phyloP scores from a whole-genome alignment of 352 stramenopile genomes.

The Thalassiosira hispida region DNA sequence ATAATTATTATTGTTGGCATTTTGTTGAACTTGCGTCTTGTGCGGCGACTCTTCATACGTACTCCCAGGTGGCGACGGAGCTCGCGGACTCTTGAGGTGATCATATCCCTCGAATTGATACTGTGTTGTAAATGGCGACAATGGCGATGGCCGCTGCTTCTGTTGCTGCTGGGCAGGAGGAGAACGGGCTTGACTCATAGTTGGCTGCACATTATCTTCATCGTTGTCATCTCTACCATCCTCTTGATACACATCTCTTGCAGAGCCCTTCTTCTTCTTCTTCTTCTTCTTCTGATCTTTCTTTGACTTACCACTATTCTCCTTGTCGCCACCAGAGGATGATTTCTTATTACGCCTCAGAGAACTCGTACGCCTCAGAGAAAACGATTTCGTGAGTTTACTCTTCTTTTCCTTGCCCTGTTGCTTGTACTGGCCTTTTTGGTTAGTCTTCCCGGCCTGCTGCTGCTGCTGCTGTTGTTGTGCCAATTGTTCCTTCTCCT shows the following conservation, averaged over 20 bases:
- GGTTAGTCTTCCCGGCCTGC: neutral
- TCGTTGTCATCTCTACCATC: too few relatives aligned
- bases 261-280: too few relatives aligned
- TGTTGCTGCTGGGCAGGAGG: neutral
- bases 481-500: neutral
- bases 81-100: neutral
- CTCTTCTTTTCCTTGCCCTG: neutral
- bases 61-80: neutral
- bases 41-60: neutral
- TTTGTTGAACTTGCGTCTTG: neutral
- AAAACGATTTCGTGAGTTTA: neutral
- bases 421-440: too few relatives aligned
- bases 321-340: too few relatives aligned
- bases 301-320: too few relatives aligned
- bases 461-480: neutral
- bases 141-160: neutral
- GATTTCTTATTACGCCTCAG: too few relatives aligned
- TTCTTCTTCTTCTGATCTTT: too few relatives aligned
- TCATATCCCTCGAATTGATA: constrained; percentile 16
- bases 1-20: neutral
- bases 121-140: neutral
- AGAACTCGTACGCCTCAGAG: too few relatives aligned
- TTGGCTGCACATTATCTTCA: too few relatives aligned
- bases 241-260: too few relatives aligned
- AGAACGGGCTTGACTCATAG: too few relatives aligned